Percentiles rank a stretch among this genome's conserved stretches.
phyloP scores from a whole-genome alignment of 192 early-diverging fungal species.

The Coemansia interrupta region DNA sequence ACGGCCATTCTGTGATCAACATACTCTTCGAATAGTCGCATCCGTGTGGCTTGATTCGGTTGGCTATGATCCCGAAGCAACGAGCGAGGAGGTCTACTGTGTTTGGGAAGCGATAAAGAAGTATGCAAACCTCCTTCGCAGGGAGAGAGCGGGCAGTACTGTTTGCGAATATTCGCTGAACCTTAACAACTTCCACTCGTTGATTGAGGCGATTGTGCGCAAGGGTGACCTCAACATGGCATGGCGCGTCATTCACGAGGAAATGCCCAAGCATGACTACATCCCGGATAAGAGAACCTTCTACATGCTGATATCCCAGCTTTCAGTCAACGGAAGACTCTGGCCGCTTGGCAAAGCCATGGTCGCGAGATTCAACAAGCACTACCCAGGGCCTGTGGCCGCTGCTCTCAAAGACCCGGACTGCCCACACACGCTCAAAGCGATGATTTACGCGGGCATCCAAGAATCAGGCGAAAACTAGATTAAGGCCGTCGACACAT shows the following conservation, averaged over 20 bases:
- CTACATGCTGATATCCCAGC: constrained; percentile 36
- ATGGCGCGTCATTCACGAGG: constrained; percentile 34
- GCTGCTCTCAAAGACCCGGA: constrained; percentile 13
- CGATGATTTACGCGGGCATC: constrained; percentile 7
- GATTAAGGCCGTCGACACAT: no score
- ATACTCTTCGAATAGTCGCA: constrained; percentile 24
- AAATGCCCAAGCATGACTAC: constrained; percentile 29
- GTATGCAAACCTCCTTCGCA: background rate
- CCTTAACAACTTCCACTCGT: constrained; percentile 40
- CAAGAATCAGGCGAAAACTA: no score
- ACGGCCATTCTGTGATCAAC: constrained; percentile 9
- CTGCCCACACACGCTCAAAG: constrained; percentile 14
- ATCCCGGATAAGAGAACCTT: constrained; percentile 29
- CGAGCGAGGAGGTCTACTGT: constrained; percentile 24
- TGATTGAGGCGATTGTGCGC: constrained; percentile 43
- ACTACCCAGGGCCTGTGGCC: constrained; percentile 25
- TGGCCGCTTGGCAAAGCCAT: constrained; percentile 45
- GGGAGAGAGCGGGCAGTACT: no score
- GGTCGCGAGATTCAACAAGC: constrained; percentile 30
- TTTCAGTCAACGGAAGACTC: constrained; percentile 26
- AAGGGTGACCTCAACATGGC: constrained; percentile 39
- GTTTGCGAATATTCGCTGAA: constrained; percentile 8
- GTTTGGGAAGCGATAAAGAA: constrained; percentile 24
- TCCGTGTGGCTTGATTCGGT: constrained; percentile 40
- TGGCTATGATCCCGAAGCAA: constrained; percentile 13